Base-by-base conservation (phyloP, 2,329 filamentous ascomycete genomes). In the Zymoseptoria brevis region DNA sequence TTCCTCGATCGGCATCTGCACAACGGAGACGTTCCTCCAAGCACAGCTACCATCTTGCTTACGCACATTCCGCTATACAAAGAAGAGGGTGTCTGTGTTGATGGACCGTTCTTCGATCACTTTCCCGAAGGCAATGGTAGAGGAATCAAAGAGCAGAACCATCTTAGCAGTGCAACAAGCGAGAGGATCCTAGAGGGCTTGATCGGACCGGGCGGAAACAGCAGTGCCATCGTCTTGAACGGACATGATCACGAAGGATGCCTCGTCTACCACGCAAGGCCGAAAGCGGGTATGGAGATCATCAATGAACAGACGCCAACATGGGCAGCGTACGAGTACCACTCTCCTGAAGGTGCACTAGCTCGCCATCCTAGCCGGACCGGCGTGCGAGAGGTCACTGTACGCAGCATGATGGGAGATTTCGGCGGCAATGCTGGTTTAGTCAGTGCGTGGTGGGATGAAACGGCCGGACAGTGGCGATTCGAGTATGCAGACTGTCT, bases 391-490 rank as follows among this genome's bases (percentile, higher is more conserved):
- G 94, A 99, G 75, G 85, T 97, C 64, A 99, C 94, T 0, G 88
- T 99, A 1, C 86, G 92, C 60, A 96, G 90, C 74, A 97, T 99
- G 91, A 99, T 99, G 94, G 94, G 94, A 58, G 89, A 89, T 58
- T 99, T 88, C 74, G 87, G 85, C n/a, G 94, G 94, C 19, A 94
- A 96, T 71, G 90, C 91, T 0, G 94, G 91, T 0, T 79, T 99
- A 50, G 75, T 99, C 49, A 94, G 88, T 62, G 81, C 89, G 0
- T 99, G 93, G 93, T 97, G 93, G 70, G 90, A 97, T 72, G 74
- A 82, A 58, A 77, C 80, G 2, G 74, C 75, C 1, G 86, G 84
- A 79, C 84, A 88, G 72, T 99, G 94, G 94, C 81, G 81, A 64
- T 89, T 89, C 65, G 89, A 93, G 67, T 94, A 94, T 67, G 79